Base-by-base conservation (phyloP, 2,329 filamentous ascomycete genomes). In the Fusarium bulbicola region DNA sequence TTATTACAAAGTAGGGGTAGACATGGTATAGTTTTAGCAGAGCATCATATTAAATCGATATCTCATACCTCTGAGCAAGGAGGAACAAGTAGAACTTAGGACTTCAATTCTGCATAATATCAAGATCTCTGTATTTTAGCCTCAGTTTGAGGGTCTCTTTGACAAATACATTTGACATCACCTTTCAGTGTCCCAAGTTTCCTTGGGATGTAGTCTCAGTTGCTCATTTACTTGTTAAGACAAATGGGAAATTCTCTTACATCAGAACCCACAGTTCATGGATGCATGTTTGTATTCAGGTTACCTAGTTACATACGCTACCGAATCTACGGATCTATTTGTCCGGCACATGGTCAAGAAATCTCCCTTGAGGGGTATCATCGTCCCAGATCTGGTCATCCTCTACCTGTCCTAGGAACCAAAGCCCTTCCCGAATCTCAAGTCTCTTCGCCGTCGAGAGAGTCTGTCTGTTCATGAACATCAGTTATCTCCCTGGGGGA, bases 11-110 rank as follows among this genome's bases (percentile, higher is more conserved):
- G 10, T 2, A 15, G 4, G 21, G 8, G 49, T 5, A 36, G 16
- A 26, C 6, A 34, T 20, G 18, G 7, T 13, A 21, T 12, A 8
- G 18, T 8, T 9, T 26, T 52, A 9, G 7, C 21, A 36, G 34
- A 36, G 16, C 34, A 26, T 11, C 16, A 5, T 24, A 26, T 15
- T 9, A 15, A 3, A 24, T 1, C n/a, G 18, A 9, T 21, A 21
- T 20, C n/a, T 6, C 32, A 34, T 34, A 16, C 0, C 32, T 34
- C 32, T 34, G 14, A 34, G 32, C 14, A 14, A 7, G 15, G 32
- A 34, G 15, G 32, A 16, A 34, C 32, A 16, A 9, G 32, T 16
- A 34, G 0, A 0, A 34, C 15, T 4, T 0, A 16, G 0, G 32
- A 34, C 32, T 0, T 34, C 32, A 34, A 34, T 34, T 34, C 3